Base-by-base conservation (phyloP, 2,329 filamentous ascomycete species). In the Coniochaeta sp. region DNA sequence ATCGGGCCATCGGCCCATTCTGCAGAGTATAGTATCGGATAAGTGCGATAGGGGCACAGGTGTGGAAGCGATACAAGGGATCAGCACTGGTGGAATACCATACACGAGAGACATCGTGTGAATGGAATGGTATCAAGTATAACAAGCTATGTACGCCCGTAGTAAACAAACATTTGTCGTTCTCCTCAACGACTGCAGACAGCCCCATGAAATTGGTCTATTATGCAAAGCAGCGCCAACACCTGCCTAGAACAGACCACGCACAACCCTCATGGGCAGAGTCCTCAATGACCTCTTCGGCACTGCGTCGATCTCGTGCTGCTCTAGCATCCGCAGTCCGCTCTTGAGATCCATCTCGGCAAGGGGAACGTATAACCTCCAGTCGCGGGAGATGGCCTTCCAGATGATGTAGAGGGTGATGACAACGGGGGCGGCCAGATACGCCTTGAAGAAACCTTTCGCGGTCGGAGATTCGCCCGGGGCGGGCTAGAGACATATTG, bases 291-390 rank as follows among this genome's bases (percentile, higher is more conserved):
- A 67, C 60, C 66, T 60, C 35, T 59, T 57, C 14, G 54, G 53
- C 10, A 61, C 45, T 5, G 63, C 61, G 9, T 69, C 66, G 12
- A 64, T 62, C 10, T 69, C 67, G 4, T 77, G 75, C 61, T 73
- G 77, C 51, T 82, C 71, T 48, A 81, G 68, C 58, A 78, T 72
- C 46, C 80, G 73, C 49, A 78, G 71, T 31, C 82, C 83, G 28
- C 73, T 73, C 61, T 78, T 78, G 52, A 87, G 74, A 58, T 87
- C 83, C 55, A 87, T 83, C 48, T 86, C 74, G 33, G 68, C 67
- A 7, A 76, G 70, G 2, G 77, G 73, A 20, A 88, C 70, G 53
- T 85, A 74, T 20, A 78, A 63, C n/a, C 78, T 80, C 63, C 74
- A 76, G 63, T 79, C 77, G 55, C 70, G 61, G 14, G 67, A 64